Percentiles rank a stretch among this genome's conserved stretches.
Conservation (phyloP, 2,329 filamentous ascomycete genomes). For the Paraconiothyrium sp. region DNA sequence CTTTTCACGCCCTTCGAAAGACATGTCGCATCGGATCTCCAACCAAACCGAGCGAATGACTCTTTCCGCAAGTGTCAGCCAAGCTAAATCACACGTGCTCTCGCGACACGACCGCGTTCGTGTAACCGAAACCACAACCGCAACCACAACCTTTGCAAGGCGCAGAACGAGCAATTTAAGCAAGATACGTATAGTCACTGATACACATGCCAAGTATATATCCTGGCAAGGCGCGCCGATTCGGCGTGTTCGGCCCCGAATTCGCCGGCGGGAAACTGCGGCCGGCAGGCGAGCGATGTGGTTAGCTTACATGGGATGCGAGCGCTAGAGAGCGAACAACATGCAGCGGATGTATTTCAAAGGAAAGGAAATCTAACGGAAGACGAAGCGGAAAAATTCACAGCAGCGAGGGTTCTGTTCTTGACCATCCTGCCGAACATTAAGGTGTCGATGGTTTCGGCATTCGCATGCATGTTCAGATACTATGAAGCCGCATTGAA, state of each 20-base stretch:
- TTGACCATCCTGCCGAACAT: no score
- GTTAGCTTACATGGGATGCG: background rate
- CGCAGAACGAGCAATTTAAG: background rate
- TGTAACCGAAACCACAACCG: background rate
- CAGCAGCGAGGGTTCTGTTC: no score
- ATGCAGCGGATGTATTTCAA: background rate
- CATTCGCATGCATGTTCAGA: no score
- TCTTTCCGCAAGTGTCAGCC: background rate
- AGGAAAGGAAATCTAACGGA: background rate
- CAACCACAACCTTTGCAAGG: background rate
- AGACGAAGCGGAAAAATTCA: background rate
- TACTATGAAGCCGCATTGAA: background rate
- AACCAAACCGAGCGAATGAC: background rate
- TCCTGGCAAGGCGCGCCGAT: background rate
- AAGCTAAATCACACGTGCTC: background rate
- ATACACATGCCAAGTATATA: background rate
- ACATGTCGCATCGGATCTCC: background rate
- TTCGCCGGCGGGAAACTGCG: background rate
- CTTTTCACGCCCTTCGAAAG: background rate
- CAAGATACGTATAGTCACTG: background rate
- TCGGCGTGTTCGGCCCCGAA: background rate
- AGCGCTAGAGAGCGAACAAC: background rate
- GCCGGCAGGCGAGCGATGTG: background rate
- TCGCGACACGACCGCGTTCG: conserved; percentile 1
- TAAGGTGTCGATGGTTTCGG: no score